Evolutionary conservation across 2,329 filamentous ascomycete species (phyloP).

Genomic region (Beauveria asiatica): DNA sequence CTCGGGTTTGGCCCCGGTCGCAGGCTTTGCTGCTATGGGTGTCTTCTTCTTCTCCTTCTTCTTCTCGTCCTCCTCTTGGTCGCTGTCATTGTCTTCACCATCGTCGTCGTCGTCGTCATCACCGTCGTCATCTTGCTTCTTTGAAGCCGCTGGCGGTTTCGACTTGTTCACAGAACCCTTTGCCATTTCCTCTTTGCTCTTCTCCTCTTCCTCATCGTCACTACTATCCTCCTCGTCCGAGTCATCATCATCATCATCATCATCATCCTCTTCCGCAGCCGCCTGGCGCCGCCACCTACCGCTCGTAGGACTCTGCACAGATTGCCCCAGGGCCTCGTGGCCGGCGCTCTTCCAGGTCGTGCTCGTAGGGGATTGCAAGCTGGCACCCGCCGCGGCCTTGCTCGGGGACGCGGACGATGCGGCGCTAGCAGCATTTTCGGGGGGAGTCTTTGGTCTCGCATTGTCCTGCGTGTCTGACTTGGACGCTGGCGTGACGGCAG

Average conservation of each 20-base stretch:
- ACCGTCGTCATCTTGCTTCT: background rate
- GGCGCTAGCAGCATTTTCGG: background rate
- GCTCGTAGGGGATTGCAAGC: slow-evolving; percentile 35
- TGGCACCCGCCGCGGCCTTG: background rate
- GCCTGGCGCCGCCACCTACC: slow-evolving; percentile 7
- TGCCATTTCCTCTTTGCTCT: slow-evolving; percentile 16
- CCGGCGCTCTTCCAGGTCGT: slow-evolving; percentile 27
- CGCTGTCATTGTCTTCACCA: slow-evolving; percentile 12
- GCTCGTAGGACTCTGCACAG: slow-evolving; percentile 13
- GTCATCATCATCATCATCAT: slow-evolving; percentile 2
- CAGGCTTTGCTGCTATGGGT: background rate
- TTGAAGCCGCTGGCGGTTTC: slow-evolving; percentile 10
- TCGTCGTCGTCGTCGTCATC: slow-evolving; percentile 10
- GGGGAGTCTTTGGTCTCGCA: background rate
- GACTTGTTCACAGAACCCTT: slow-evolving; percentile 20
- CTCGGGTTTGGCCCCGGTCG: background rate
- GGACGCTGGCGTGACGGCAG: background rate
- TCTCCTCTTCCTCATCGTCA: slow-evolving; percentile 16
- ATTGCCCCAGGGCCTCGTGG: slow-evolving; percentile 14
- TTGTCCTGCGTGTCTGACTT: background rate
- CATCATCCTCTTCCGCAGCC: background rate
- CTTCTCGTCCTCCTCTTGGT: slow-evolving; percentile 7
- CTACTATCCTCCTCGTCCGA: background rate
- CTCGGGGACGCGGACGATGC: background rate
- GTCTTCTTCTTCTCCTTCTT: background rate